Evolutionary conservation across 768 basidiomycete species (phyloP).

Genomic region (Candolleomyces eurysporus): DNA sequence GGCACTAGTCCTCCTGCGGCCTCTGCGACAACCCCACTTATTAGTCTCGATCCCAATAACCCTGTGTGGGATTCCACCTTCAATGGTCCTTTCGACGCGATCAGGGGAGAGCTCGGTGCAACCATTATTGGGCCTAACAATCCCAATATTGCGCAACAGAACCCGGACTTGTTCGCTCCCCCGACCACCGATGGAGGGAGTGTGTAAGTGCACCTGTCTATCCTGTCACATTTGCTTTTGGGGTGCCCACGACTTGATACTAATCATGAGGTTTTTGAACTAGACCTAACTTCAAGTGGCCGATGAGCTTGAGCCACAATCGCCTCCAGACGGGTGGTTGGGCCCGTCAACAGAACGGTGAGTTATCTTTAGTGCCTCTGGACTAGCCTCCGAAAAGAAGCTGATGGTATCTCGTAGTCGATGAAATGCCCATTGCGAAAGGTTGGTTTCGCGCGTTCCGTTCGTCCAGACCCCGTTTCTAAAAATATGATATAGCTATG

Average conservation of each 20-base stretch:
- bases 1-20: slow-evolving; percentile 20
- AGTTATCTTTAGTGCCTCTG: slow-evolving; percentile 3
- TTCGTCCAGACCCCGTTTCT: background rate
- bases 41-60: slow-evolving; percentile 42
- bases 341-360: slow-evolving; percentile 56
- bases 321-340: slow-evolving; percentile 59
- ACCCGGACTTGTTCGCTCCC: slow-evolving; percentile 42
- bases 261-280: background rate
- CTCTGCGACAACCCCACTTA: slow-evolving; percentile 42
- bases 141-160: slow-evolving; percentile 38
- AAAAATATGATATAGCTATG: slow-evolving; percentile 21
- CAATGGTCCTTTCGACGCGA: slow-evolving; percentile 27
- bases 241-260: background rate
- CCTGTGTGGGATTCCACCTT: slow-evolving; percentile 33
- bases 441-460: slow-evolving; percentile 23
- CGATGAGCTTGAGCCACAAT: slow-evolving; percentile 53
- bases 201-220: slow-evolving; percentile 28
- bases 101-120: slow-evolving; percentile 40
- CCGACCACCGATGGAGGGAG: slow-evolving; percentile 44
- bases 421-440: slow-evolving; percentile 48
- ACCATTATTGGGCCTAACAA: slow-evolving; percentile 42
- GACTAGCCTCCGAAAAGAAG: background rate
- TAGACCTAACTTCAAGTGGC: slow-evolving; percentile 55
- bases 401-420: slow-evolving; percentile 25
- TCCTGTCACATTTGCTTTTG: too few species aligned